Percentiles rank a stretch among this genome's conserved stretches.
phyloP scores from a whole-genome alignment of 2,329 filamentous ascomycete species.

The Pseudogymnoascus sp. region DNA sequence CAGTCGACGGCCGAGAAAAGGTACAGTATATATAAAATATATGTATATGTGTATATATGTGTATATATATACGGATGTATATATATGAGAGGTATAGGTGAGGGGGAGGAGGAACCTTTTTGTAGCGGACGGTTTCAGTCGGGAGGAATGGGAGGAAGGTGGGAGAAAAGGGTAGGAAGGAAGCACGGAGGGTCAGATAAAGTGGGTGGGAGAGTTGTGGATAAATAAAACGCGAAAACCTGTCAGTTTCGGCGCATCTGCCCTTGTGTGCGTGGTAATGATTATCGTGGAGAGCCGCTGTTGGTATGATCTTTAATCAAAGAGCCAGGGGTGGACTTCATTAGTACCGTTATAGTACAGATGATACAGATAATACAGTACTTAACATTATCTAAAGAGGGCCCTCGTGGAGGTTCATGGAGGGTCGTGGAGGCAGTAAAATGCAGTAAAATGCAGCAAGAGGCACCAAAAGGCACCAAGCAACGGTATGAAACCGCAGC shows the following conservation, averaged over 20 bases:
- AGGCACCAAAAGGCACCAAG: neutral
- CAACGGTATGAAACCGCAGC: neutral
- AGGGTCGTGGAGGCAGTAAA: neutral
- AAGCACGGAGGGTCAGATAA: constrained; percentile 1
- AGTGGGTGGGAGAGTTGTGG: neutral
- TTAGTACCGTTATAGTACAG: neutral
- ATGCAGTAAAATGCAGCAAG: neutral
- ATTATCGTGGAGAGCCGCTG: neutral
- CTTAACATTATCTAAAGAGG: neutral
- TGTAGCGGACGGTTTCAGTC: constrained; percentile 1
- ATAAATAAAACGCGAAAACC: neutral
- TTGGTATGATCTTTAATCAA: neutral
- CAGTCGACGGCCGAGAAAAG: neutral
- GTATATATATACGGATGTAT: neutral
- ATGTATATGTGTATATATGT: neutral
- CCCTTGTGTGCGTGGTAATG: neutral
- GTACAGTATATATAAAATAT: neutral
- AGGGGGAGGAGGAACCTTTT: neutral
- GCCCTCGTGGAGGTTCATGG: too few relatives aligned
- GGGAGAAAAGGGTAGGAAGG: neutral
- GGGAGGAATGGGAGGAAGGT: neutral
- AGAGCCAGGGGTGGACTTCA: neutral
- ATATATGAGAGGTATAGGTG: neutral
- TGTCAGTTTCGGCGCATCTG: neutral
- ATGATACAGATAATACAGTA: neutral